phyloP scores from a whole-genome alignment of 768 basidiomycete species.

The Leccinum arenicola region DNA sequence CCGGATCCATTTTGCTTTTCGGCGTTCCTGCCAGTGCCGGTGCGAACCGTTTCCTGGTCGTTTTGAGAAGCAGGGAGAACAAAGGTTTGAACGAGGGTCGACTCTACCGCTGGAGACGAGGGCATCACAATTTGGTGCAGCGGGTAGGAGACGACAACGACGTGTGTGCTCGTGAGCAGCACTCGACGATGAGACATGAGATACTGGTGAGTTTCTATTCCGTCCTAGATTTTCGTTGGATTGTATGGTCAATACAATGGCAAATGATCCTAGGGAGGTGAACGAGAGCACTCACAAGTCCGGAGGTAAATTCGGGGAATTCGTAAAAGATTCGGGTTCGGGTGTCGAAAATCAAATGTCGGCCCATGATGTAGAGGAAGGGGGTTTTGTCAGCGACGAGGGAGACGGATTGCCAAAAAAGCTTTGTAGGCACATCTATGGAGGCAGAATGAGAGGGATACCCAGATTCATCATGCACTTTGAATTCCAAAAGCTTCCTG shows the following conservation, averaged over 20 bases:
- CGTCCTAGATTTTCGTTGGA: background rate
- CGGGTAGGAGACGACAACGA: background rate
- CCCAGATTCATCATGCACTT: background rate
- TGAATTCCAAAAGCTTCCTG: slow-evolving; percentile 4
- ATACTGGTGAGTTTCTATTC: background rate
- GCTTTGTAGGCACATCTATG: background rate
- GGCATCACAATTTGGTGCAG: background rate
- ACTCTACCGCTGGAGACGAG: background rate
- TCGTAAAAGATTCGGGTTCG: background rate
- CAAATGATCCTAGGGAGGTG: background rate
- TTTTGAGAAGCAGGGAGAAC: background rate
- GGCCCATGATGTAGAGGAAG: background rate
- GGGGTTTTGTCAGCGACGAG: background rate
- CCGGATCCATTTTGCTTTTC: background rate
- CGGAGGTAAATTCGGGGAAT: background rate
- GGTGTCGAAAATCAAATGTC: background rate
- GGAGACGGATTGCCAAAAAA: background rate
- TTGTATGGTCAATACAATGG: background rate
- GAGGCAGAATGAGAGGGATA: background rate
- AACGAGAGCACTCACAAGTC: background rate
- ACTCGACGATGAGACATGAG: background rate
- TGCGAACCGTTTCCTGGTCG: background rate
- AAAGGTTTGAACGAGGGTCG: slow-evolving; percentile 6
- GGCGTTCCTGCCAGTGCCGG: background rate
- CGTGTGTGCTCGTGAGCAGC: slow-evolving; percentile 6